phyloP scores from a whole-genome alignment of 345 rosid species.

The Ricinus communis region DNA sequence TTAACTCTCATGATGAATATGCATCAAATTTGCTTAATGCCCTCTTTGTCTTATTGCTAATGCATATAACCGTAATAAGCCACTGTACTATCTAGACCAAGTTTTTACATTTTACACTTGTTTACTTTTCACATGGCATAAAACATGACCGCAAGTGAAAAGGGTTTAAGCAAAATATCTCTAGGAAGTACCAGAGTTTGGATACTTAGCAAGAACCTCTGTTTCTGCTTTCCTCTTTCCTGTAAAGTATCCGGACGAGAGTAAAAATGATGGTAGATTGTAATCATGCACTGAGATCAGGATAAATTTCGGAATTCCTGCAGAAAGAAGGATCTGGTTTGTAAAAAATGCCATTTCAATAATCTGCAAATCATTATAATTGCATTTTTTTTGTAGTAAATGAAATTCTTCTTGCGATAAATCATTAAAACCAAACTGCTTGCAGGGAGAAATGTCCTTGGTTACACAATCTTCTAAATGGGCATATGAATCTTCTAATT shows the following conservation, averaged over 20 bases:
- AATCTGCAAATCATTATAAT: too few relatives aligned
- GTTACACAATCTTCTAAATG: too few relatives aligned
- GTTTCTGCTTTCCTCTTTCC: conserved; percentile 90
- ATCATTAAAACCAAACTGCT: too few relatives aligned
- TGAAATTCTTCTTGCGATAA: too few relatives aligned
- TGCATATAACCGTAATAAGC: background rate
- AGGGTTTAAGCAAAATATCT: background rate
- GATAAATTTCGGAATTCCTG: conserved; percentile 83
- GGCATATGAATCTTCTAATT: too few relatives aligned
- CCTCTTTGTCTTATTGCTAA: background rate
- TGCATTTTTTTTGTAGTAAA: too few relatives aligned
- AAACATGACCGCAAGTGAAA: background rate
- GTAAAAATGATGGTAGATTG: conserved; percentile 84
- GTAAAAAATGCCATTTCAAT: too few relatives aligned
- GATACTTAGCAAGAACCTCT: conserved; percentile 82
- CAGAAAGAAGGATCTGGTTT: conserved; percentile 9
- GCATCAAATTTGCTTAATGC: background rate
- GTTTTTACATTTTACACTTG: background rate
- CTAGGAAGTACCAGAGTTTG: conserved; percentile 62
- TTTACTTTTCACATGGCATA: background rate
- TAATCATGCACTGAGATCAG: conserved; percentile 86
- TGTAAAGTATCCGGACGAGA: conserved; percentile 73
- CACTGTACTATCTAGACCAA: background rate
- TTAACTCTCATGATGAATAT: background rate
- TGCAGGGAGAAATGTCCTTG: too few relatives aligned